phyloP scores from a whole-genome alignment of 2,329 filamentous ascomycete species.

The Westerdykella aurantiaca region DNA sequence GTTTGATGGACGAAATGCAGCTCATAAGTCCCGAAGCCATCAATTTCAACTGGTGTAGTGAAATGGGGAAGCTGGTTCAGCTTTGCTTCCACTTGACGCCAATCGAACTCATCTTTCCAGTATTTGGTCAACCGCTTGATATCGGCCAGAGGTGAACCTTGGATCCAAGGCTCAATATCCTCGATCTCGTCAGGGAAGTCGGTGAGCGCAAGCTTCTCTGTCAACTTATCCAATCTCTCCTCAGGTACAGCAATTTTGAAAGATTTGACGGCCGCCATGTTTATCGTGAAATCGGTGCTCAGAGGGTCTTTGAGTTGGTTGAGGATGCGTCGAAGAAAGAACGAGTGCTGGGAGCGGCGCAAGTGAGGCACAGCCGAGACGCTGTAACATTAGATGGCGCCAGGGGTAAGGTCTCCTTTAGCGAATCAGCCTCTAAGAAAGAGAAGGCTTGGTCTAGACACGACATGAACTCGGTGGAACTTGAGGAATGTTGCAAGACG shows the following conservation, averaged over 20 bases:
- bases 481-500: no score
- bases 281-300: no score
- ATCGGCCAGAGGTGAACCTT: slow-evolving; percentile 54
- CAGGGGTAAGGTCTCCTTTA: no score
- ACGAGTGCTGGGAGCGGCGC: no score
- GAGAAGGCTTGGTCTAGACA: no score
- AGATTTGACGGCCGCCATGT: background rate
- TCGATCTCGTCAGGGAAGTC: background rate
- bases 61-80: slow-evolving; percentile 57
- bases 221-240: background rate
- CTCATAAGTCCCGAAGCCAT: slow-evolving; percentile 52
- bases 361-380: no score
- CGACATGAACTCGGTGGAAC: no score
- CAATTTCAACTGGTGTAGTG: slow-evolving; percentile 46
- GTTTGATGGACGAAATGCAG: slow-evolving; percentile 58
- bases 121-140: slow-evolving; percentile 51
- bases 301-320: no score
- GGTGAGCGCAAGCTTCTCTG: background rate
- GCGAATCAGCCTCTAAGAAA: no score
- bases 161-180: slow-evolving; percentile 41
- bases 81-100: slow-evolving; percentile 51
- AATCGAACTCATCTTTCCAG: slow-evolving; percentile 54
- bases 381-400: no score
- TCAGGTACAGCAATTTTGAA: background rate
- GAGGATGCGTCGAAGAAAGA: no score